Evolutionary conservation across 75 land plant species (phyloP).

Genomic region (Picea sitchensis): DNA sequence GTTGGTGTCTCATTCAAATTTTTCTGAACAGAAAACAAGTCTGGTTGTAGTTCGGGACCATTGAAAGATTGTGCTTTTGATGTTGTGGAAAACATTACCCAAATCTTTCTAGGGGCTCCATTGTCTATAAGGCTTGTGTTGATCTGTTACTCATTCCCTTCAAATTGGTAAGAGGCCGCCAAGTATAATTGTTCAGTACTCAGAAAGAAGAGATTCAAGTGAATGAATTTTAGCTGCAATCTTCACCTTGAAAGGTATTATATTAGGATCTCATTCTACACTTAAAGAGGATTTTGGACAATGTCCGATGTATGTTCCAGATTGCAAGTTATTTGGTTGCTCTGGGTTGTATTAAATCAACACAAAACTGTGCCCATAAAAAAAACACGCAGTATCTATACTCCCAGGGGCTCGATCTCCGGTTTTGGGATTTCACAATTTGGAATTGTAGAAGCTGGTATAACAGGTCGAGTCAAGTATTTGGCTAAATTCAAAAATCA

Average conservation of each 20-base stretch:
- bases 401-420: no score
- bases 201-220: neutral
- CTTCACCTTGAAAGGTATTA: neutral
- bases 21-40: neutral
- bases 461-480: no score
- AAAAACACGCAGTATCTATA: no score
- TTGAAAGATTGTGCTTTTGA: neutral
- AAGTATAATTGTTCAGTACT: neutral
- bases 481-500: no score
- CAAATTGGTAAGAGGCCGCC: neutral
- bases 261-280: neutral
- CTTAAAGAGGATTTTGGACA: neutral
- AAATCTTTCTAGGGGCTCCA: slow-evolving; percentile 6
- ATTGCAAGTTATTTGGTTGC: neutral
- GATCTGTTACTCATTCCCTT: no score
- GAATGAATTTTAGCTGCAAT: neutral
- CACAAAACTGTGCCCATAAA: no score
- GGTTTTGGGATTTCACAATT: no score
- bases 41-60: neutral
- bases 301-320: neutral
- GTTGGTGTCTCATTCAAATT: neutral
- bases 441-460: no score
- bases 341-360: no score
- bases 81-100: neutral
- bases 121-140: neutral